These are phyloP conservation scores for Pythium monospermum DNA, from an alignment of 352 stramenopile genomes.

Conservation along the genomic window DNA sequence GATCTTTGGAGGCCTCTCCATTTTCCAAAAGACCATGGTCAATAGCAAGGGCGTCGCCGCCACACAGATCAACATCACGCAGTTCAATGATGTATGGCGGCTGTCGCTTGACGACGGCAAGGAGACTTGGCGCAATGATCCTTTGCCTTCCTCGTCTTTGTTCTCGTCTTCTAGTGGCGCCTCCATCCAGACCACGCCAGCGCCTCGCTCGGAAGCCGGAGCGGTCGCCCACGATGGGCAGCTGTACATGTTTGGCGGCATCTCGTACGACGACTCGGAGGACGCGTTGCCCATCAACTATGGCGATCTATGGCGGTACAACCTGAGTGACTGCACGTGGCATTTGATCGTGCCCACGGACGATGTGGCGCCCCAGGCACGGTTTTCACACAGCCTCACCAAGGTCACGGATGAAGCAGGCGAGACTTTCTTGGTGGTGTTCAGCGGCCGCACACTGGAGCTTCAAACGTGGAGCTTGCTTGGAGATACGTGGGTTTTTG, in stretches of 20 bases:
- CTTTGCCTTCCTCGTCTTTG: background rate
- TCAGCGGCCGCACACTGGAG: slow-evolving; percentile 49
- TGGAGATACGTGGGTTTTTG: slow-evolving; percentile 54
- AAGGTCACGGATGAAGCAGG: slow-evolving; percentile 28
- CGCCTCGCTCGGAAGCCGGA: slow-evolving; percentile 42
- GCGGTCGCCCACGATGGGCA: slow-evolving; percentile 40
- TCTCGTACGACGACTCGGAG: slow-evolving; percentile 49
- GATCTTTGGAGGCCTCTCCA: slow-evolving; percentile 22
- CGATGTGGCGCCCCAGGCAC: slow-evolving; percentile 25
- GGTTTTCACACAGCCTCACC: slow-evolving; percentile 59
- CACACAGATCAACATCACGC: slow-evolving; percentile 14
- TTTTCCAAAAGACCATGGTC: background rate
- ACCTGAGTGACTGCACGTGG: slow-evolving; percentile 40
- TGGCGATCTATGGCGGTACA: slow-evolving; percentile 63
- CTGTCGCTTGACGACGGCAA: slow-evolving; percentile 26
- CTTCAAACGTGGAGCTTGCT: slow-evolving; percentile 46
- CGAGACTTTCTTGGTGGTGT: slow-evolving; percentile 43
- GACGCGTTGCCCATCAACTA: slow-evolving; percentile 34
- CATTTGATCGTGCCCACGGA: slow-evolving; percentile 25
- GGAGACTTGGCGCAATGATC: no score
- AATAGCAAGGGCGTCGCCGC: background rate
- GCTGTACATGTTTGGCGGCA: slow-evolving; percentile 66
- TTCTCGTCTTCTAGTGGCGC: background rate
- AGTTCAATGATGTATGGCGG: slow-evolving; percentile 28
- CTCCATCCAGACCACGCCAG: no score